These are phyloP conservation scores for Rhynchospora tenuis DNA, from an alignment of 176 grass and related monocot genomes.

Conservation along the genomic window DNA sequence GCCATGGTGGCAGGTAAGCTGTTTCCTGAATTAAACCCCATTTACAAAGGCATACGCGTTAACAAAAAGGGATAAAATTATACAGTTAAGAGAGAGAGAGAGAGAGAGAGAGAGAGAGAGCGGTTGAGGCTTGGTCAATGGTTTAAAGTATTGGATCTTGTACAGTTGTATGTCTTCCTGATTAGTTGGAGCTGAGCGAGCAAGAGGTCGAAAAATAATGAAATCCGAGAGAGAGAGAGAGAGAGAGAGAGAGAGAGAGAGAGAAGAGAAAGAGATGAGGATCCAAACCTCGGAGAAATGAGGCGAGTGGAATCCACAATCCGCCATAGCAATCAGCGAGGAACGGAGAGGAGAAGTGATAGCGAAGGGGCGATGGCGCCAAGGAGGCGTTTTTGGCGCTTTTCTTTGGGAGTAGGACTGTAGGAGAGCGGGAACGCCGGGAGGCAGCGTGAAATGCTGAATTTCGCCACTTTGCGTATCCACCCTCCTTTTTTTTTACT, in stretches of 20 bases:
- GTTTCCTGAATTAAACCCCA: constrained; percentile 40
- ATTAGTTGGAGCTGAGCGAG: neutral
- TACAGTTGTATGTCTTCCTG: neutral
- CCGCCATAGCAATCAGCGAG: constrained; percentile 37
- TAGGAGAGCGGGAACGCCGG: too few relatives aligned
- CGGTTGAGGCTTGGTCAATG: too few relatives aligned
- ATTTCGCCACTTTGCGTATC: neutral
- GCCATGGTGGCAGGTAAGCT: constrained; percentile 77
- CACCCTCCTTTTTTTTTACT: neutral
- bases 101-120: neutral
- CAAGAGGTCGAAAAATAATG: neutral
- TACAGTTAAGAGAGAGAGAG: neutral
- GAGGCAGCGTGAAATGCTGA: neutral
- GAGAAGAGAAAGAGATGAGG: neutral
- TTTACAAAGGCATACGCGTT: neutral
- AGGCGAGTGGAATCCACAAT: constrained; percentile 55
- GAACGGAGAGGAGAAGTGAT: constrained; percentile 1
- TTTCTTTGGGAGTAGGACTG: too few relatives aligned
- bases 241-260: neutral
- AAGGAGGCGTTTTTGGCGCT: neutral
- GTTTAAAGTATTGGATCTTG: neutral
- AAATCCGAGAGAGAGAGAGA: neutral
- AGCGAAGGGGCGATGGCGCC: neutral
- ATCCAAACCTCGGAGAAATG: constrained; percentile 71
- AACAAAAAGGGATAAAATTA: neutral